Conservation (phyloP, 495 filamentous ascomycete species). For the Parmelia sp. region DNA sequence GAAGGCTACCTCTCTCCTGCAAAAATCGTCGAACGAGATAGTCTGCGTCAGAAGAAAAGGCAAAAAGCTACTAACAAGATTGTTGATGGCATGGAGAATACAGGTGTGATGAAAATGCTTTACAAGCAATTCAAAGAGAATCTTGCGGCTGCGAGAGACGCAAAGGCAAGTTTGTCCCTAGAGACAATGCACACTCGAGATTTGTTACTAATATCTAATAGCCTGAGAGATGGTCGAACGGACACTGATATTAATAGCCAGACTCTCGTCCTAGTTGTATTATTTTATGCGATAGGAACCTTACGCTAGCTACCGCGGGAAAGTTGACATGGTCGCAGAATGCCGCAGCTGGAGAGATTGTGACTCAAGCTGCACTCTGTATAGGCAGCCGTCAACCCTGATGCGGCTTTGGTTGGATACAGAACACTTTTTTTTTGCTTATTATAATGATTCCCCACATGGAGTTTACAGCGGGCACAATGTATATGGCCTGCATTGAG, state of each 20-base stretch:
- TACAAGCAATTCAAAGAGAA: conserved; percentile 55
- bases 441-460: too few species aligned
- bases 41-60: conserved; percentile 46
- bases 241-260: neutral
- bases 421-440: too few species aligned
- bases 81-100: conserved; percentile 50
- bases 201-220: conserved; percentile 5
- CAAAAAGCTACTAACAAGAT: conserved; percentile 50
- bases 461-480: too few species aligned
- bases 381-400: neutral
- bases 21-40: conserved; percentile 50
- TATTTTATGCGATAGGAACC: too few species aligned
- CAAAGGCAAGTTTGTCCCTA: conserved; percentile 33
- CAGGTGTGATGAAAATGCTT: conserved; percentile 49
- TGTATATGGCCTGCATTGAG: neutral
- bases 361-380: neutral
- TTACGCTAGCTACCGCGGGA: neutral
- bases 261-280: neutral
- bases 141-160: conserved; percentile 48
- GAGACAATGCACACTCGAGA: neutral
- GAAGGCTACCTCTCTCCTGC: conserved; percentile 48
- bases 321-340: neutral
- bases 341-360: neutral
- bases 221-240: conserved; percentile 18
- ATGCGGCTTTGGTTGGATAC: conserved; percentile 1